Base-by-base conservation (phyloP, 257 asterid genomes). In the Anisodus acutangulus region DNA sequence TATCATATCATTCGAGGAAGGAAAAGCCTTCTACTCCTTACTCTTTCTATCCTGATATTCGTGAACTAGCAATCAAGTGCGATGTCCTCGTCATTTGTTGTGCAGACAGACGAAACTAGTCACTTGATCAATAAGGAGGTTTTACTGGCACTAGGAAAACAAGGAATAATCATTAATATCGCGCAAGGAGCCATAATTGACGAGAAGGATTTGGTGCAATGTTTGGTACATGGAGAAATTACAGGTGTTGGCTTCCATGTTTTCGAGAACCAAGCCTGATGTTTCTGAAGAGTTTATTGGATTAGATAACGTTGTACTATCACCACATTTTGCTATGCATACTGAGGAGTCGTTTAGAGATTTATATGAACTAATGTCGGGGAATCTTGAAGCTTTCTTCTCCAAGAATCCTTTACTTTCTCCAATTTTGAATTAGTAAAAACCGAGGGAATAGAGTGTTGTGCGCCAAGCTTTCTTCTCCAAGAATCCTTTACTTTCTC, bases 61-160 rank as follows among this genome's bases (percentile, higher is more conserved):
- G 12, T 0, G 87, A 89, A 15, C 83, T 95, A 74, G 98, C 98
- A 3, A 60, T 85, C 4, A 57, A 31, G 6, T 91, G 90, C 2
- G 90, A 95, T 74, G 51, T 88, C 22, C 95, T 93, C 5, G 69
- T 91, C 3, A 19, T 95, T 13, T 91, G 95, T 11, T 93, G 98
- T 54, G 89, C 95, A 4, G 85, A 92, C 84, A 31, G 90, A 90
- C 9, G 85, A 93, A 90, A 93, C 98, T 0, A 87, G 15, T 60
- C 98, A 93, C 76, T 80, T 95, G 84, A 92, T 95, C 91, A 86
- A 86, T 85, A 89, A 89, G 70, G 91, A 90, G 37, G 93, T 92
- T 8, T 85, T 95, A 7, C 17, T 89, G 86, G 92, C 94, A 0
- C 86, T 95, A 2, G 98, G 98, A 16, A 88, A 91, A 57, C 84